These are phyloP conservation scores for Malus sylvestris DNA, from an alignment of 306 rosid genomes.

Conservation along the genomic window DNA sequence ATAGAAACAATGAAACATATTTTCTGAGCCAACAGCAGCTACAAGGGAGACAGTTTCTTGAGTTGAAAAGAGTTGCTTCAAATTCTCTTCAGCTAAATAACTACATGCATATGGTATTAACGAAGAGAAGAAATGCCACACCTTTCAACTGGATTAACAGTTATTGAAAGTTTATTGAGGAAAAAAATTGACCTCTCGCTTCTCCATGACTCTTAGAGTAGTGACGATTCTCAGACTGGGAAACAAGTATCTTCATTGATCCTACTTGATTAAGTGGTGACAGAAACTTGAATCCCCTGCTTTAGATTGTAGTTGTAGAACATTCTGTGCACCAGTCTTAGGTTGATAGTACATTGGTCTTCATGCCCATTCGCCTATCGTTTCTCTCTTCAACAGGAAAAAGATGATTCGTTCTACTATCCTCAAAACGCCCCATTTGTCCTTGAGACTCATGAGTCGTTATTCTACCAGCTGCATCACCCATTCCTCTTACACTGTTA, in stretches of 20 bases:
- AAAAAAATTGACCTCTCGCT: not conserved
- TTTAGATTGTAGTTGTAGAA: not conserved
- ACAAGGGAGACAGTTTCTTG: not conserved
- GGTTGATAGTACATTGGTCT: constrained; percentile 18
- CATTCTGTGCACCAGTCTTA: not conserved
- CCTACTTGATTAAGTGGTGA: not conserved
- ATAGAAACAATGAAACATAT: not conserved
- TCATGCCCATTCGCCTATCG: constrained; percentile 16
- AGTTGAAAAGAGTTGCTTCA: not conserved
- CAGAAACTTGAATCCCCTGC: not conserved
- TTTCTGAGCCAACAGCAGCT: not conserved
- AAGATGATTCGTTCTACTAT: constrained; percentile 8
- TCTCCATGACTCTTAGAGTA: not conserved
- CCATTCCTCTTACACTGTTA: constrained; percentile 57
- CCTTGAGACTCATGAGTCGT: constrained; percentile 37
- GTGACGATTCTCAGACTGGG: not conserved
- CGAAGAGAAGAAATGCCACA: not conserved
- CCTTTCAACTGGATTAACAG: not conserved
- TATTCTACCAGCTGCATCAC: constrained; percentile 47
- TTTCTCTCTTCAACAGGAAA: constrained; percentile 18
- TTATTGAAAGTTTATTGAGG: not conserved
- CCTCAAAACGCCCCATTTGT: constrained; percentile 38
- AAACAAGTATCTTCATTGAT: not conserved
- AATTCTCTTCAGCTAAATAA: not conserved
- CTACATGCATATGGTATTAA: not conserved